A percentile compares a stretch with the other conserved stretches of the same genome.
phyloP scores from a whole-genome alignment of 768 basidiomycete genomes.

The Boletus rubescentipes region DNA sequence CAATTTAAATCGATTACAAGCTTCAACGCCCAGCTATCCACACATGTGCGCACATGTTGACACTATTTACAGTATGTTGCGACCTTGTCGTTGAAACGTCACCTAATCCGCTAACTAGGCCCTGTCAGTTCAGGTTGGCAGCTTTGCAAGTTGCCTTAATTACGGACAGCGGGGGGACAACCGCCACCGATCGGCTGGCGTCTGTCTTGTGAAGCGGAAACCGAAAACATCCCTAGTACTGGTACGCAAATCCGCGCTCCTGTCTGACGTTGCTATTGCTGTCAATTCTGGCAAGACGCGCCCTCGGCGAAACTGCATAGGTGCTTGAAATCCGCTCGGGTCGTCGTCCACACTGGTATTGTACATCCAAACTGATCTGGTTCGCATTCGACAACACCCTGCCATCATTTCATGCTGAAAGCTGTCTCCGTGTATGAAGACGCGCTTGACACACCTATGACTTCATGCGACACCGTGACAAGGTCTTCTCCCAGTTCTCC shows the following conservation, averaged over 20 bases:
- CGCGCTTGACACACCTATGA: background rate
- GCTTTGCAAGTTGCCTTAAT: background rate
- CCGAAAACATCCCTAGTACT: background rate
- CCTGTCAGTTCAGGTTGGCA: background rate
- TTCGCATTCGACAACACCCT: background rate
- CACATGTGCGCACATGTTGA: background rate
- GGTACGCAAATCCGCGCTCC: background rate
- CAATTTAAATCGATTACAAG: background rate
- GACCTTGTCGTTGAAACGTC: background rate
- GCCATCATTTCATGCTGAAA: background rate
- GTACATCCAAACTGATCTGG: background rate
- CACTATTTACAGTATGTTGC: background rate
- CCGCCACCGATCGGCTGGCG: conserved; percentile 3
- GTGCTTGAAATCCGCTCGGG: background rate
- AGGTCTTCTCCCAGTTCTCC: conserved; percentile 13
- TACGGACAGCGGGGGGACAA: background rate
- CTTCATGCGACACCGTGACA: conserved; percentile 16
- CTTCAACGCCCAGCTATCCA: background rate
- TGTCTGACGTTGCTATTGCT: background rate
- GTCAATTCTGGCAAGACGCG: background rate
- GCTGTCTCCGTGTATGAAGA: conserved; percentile 10
- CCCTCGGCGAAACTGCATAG: background rate
- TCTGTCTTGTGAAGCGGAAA: conserved; percentile 7
- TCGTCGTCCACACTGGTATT: background rate
- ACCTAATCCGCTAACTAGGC: background rate